phyloP scores from a whole-genome alignment of 257 asterid genomes.

The Datura wrightii region DNA sequence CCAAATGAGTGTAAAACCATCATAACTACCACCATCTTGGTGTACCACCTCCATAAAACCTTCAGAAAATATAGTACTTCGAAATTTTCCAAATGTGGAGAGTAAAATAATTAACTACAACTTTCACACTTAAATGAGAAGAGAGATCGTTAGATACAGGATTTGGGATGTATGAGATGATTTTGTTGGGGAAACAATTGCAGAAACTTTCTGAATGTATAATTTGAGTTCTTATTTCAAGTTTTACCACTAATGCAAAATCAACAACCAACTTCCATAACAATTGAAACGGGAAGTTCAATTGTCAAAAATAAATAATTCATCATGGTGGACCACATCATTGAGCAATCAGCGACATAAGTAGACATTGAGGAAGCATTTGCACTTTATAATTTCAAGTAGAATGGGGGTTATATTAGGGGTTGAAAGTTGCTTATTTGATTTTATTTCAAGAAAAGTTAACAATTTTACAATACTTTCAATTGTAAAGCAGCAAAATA shows the following conservation, averaged over 20 bases:
- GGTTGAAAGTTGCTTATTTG: neutral
- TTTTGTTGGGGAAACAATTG: neutral
- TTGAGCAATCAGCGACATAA: slow-evolving; percentile 5
- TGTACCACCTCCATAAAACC: neutral
- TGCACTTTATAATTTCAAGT: slow-evolving; percentile 1
- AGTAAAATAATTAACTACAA: neutral
- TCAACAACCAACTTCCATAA: neutral
- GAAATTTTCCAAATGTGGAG: neutral
- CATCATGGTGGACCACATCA: slow-evolving; percentile 14
- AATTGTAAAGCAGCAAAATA: neutral
- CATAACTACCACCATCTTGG: neutral
- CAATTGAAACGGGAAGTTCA: neutral
- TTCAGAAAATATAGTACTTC: neutral
- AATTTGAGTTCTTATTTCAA: slow-evolving; percentile 21
- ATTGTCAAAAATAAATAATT: neutral
- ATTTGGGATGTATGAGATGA: neutral
- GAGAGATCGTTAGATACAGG: neutral
- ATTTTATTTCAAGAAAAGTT: neutral
- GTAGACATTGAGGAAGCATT: neutral
- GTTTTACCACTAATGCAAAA: slow-evolving; percentile 20
- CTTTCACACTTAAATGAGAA: slow-evolving; percentile 10
- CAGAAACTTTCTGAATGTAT: neutral
- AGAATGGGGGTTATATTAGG: neutral
- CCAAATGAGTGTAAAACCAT: neutral
- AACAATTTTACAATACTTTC: neutral